Percentiles rank a stretch among this genome's conserved stretches.
These are phyloP conservation scores for Austroboletus novae-zelandiae DNA, from an alignment of 1,284 basidiomycete genomes.

Conservation along the genomic window DNA sequence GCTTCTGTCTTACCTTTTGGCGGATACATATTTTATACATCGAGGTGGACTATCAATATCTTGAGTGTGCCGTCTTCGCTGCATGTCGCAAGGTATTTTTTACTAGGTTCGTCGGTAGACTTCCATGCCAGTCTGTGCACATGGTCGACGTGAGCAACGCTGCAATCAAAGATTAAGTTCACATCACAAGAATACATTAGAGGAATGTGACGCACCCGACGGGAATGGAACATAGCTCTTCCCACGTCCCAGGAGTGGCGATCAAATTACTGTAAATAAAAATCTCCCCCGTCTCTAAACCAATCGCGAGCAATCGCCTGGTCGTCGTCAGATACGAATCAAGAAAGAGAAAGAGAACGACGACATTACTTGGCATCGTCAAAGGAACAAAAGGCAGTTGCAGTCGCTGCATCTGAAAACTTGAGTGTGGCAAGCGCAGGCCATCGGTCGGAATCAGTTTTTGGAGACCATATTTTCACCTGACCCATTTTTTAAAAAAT, in stretches of 20 bases:
- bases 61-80: slow-evolving; percentile 82
- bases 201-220: slow-evolving; percentile 40
- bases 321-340: neutral
- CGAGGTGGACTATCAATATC: slow-evolving; percentile 56
- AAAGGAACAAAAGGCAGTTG: slow-evolving; percentile 58
- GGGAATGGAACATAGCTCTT: slow-evolving; percentile 41
- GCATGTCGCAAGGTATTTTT: slow-evolving; percentile 50
- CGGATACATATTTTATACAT: slow-evolving; percentile 38
- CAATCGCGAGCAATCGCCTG: slow-evolving; percentile 66
- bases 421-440: slow-evolving; percentile 53
- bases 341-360: neutral
- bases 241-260: slow-evolving; percentile 46
- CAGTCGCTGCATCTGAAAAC: slow-evolving; percentile 64
- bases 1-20: slow-evolving; percentile 12
- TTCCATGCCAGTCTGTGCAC: slow-evolving; percentile 71
- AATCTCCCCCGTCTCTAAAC: slow-evolving; percentile 70
- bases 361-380: slow-evolving; percentile 41
- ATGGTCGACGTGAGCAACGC: slow-evolving; percentile 65
- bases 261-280: slow-evolving; percentile 47
- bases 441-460: slow-evolving; percentile 44
- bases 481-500: slow-evolving; percentile 24
- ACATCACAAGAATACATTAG: neutral
- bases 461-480: slow-evolving; percentile 71
- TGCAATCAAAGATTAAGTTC: slow-evolving; percentile 29
- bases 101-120: slow-evolving; percentile 32